Conservation (phyloP, 345 rosid species). For the Erysimum cheiranthoides region DNA sequence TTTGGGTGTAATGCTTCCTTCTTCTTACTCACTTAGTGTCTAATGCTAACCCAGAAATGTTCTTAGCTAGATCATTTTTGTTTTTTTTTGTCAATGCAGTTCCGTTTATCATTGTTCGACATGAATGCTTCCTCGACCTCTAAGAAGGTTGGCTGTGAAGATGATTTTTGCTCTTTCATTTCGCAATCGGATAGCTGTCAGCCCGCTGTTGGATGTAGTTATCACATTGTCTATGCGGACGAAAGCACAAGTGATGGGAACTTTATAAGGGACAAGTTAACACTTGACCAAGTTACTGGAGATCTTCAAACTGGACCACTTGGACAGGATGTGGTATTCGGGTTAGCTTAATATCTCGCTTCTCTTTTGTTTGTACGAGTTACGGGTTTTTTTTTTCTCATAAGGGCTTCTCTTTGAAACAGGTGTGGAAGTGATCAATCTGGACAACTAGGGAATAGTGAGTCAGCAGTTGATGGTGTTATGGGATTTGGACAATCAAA, state of each 20-base stretch:
- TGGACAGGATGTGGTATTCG: constrained; percentile 66
- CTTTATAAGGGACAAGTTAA: constrained; percentile 68
- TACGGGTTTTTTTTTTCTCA: background rate
- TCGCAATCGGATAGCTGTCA: constrained; percentile 59
- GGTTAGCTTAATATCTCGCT: constrained; percentile 50
- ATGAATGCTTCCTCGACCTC: constrained; percentile 56
- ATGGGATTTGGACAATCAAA: constrained; percentile 91
- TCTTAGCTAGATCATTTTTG: background rate
- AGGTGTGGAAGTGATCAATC: constrained; percentile 84
- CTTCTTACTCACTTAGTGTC: background rate
- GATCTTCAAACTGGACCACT: constrained; percentile 53
- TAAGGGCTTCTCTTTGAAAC: constrained; percentile 23
- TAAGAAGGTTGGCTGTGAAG: constrained; percentile 54
- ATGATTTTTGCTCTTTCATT: constrained; percentile 64
- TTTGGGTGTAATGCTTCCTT: constrained; percentile 65
- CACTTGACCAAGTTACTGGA: constrained; percentile 60
- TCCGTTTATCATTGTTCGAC: constrained; percentile 61
- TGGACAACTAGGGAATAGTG: constrained; percentile 66
- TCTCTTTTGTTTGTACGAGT: background rate
- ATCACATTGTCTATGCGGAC: constrained; percentile 75
- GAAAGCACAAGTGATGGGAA: constrained; percentile 77
- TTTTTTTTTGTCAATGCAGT: constrained; percentile 49
- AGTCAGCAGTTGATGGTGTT: constrained; percentile 85
- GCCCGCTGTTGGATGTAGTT: constrained; percentile 55
- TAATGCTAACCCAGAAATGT: background rate